Evolutionary conservation across 257 asterid genomes (phyloP).

Genomic region (Rubia yunnanensis): DNA sequence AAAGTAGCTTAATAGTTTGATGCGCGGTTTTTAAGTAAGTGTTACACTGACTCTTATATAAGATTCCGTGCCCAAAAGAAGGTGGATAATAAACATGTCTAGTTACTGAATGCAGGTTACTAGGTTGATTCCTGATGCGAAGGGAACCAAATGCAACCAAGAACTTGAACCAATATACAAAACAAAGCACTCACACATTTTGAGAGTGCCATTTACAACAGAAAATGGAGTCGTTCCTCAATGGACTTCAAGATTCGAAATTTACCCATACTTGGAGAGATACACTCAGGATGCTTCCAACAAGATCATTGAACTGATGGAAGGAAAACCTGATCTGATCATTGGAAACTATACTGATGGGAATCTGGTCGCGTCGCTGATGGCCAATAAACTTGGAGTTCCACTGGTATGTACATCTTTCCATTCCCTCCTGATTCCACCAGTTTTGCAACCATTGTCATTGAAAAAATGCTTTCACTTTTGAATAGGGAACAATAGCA

Average conservation of each 20-base stretch:
- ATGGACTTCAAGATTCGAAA: slow-evolving; percentile 85
- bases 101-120: slow-evolving; percentile 47
- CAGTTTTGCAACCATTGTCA: not conserved
- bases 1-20: too few species aligned
- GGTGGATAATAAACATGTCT: not conserved
- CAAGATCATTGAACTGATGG: slow-evolving; percentile 68
- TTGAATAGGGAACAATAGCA: slow-evolving; percentile 71
- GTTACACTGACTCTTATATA: too few species aligned
- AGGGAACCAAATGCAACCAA: slow-evolving; percentile 77
- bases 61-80: not conserved
- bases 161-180: slow-evolving; percentile 65
- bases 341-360: slow-evolving; percentile 91
- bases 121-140: slow-evolving; percentile 76
- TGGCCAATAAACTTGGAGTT: slow-evolving; percentile 89
- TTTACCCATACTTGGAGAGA: slow-evolving; percentile 83
- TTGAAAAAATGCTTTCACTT: not conserved
- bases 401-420: slow-evolving; percentile 49
- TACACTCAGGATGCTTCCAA: slow-evolving; percentile 67
- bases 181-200: slow-evolving; percentile 82
- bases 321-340: slow-evolving; percentile 83
- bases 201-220: slow-evolving; percentile 74
- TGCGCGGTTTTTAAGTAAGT: too few species aligned
- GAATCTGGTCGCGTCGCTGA: slow-evolving; percentile 82
- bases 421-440: not conserved
- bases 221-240: slow-evolving; percentile 69